Percentiles rank a stretch among this genome's conserved stretches.
Conservation (phyloP, 176 grass and related monocot genomes). For the Oryza glumipatula region DNA sequence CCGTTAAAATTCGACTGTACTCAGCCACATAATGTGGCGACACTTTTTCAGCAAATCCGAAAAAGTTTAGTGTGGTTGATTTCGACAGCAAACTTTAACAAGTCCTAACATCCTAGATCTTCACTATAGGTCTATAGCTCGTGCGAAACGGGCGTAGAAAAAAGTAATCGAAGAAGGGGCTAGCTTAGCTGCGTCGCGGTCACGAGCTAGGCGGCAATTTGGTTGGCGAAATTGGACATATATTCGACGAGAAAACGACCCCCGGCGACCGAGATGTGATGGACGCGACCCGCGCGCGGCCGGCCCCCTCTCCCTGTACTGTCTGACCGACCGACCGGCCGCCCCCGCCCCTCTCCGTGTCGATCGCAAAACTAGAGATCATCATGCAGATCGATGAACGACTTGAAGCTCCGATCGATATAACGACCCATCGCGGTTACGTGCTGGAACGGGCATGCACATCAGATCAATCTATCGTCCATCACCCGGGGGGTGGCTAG, state of each 20-base stretch:
- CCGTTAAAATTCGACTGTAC: too few species aligned
- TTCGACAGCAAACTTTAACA: too few species aligned
- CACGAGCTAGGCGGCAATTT: background rate
- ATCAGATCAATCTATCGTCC: too few species aligned
- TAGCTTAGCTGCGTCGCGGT: background rate
- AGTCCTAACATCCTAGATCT: too few species aligned
- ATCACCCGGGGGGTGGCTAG: too few species aligned
- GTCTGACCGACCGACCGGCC: background rate
- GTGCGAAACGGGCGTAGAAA: background rate
- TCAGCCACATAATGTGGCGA: too few species aligned
- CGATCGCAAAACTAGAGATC: too few species aligned
- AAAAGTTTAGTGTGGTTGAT: too few species aligned
- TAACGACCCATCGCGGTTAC: background rate
- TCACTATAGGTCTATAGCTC: background rate
- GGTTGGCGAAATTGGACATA: background rate
- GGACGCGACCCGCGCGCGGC: background rate
- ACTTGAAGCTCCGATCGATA: too few species aligned
- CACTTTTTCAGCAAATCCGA: too few species aligned
- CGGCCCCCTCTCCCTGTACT: background rate
- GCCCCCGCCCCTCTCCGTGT: background rate
- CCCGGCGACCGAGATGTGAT: background rate
- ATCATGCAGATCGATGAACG: too few species aligned
- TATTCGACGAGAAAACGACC: constrained; percentile 16
- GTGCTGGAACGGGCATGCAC: too few species aligned
- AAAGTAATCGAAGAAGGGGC: background rate